phyloP scores from a whole-genome alignment of 2,329 filamentous ascomycete genomes.

The Calonectria henricotiae region DNA sequence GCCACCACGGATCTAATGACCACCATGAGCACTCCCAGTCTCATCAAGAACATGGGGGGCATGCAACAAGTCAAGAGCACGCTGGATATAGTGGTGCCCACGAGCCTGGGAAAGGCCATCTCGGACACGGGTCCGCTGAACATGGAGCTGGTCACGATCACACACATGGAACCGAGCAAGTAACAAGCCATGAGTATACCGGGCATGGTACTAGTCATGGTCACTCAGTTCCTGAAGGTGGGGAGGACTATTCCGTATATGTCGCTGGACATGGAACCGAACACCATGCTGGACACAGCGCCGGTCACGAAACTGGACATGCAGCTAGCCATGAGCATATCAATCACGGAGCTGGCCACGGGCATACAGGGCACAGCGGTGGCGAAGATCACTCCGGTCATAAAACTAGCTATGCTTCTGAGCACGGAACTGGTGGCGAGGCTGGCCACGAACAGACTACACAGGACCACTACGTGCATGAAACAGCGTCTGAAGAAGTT shows the following conservation, averaged over 20 bases:
- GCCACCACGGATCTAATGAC: slow-evolving; percentile 9
- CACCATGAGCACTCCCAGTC: slow-evolving; percentile 3
- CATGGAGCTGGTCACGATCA: neutral
- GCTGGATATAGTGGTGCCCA: neutral
- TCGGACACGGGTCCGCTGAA: neutral
- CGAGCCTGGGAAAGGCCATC: neutral
- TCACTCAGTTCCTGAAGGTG: neutral
- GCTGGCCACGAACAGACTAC: neutral
- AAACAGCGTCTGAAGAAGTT: neutral
- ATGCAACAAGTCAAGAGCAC: neutral
- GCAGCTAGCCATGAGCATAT: neutral
- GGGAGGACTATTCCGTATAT: neutral
- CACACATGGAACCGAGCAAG: neutral
- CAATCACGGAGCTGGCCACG: neutral
- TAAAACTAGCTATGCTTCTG: neutral
- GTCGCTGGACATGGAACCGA: neutral
- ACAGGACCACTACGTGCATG: neutral
- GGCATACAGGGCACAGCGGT: too few species aligned
- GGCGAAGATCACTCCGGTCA: neutral
- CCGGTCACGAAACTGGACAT: neutral
- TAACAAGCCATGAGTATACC: neutral
- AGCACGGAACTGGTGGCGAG: too few species aligned
- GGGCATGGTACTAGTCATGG: neutral
- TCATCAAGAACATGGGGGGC: neutral
- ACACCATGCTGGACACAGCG: neutral